Percentiles rank a stretch among this genome's conserved stretches.
Evolutionary conservation across 768 basidiomycete genomes (phyloP).

Genomic region (Hypsizygus marmoreus): DNA sequence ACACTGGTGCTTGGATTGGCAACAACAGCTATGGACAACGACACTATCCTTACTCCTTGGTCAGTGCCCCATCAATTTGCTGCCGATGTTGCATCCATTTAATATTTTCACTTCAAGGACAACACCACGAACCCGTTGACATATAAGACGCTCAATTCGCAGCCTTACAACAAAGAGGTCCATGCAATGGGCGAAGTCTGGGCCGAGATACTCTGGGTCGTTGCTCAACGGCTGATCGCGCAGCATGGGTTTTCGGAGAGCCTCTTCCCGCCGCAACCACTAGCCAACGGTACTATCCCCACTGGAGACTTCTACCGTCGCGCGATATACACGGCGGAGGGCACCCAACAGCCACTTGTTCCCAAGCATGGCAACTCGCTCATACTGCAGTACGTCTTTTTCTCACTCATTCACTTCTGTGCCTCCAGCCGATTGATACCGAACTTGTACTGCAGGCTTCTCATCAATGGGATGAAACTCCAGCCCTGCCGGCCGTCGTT

Average conservation of each 20-base stretch:
- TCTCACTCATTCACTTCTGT: too few relatives aligned
- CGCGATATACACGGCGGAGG: too few relatives aligned
- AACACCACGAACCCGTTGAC: slow-evolving; percentile 78
- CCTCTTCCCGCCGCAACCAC: slow-evolving; percentile 77
- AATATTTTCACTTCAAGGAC: slow-evolving; percentile 36
- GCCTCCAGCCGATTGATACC: too few relatives aligned
- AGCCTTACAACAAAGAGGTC: slow-evolving; percentile 90
- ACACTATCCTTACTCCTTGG: too few relatives aligned
- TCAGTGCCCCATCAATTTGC: too few relatives aligned
- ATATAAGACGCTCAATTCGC: slow-evolving; percentile 93
- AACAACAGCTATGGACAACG: too few relatives aligned
- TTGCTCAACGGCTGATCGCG: slow-evolving; percentile 67
- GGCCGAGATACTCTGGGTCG: slow-evolving; percentile 86
- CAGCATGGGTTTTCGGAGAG: slow-evolving; percentile 78
- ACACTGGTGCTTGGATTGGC: too few relatives aligned
- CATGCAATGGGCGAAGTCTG: slow-evolving; percentile 92
- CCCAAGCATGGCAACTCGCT: slow-evolving; percentile 92
- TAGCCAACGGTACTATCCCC: slow-evolving; percentile 64
- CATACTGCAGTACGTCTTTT: slow-evolving; percentile 54
- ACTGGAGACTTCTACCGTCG: slow-evolving; percentile 72
- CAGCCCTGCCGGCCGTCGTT: slow-evolving; percentile 90
- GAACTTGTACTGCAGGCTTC: slow-evolving; percentile 53
- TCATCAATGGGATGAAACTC: slow-evolving; percentile 90
- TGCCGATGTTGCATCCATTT: too few relatives aligned
- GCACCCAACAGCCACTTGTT: slow-evolving; percentile 60